Conservation (phyloP, 441 rosid genomes). For the Erodium chrysanthum region DNA sequence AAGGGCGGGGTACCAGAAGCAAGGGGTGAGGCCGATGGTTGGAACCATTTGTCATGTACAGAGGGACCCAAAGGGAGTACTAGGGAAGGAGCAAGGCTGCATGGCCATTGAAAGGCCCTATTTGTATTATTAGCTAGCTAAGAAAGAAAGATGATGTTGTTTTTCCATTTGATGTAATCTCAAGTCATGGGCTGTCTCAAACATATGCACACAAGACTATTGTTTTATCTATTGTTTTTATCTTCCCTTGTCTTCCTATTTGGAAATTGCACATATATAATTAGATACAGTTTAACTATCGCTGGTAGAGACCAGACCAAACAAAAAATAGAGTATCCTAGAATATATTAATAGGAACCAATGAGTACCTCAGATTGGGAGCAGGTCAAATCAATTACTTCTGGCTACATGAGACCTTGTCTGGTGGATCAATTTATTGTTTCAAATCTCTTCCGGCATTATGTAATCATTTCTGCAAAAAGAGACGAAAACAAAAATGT, state of each 20-base stretch:
- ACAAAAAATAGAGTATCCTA: neutral
- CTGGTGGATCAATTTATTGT: neutral
- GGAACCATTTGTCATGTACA: neutral
- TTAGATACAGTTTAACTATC: neutral
- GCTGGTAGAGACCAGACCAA: neutral
- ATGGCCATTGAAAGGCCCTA: neutral
- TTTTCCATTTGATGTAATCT: neutral
- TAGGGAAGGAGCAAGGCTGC: neutral
- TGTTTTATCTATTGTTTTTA: neutral
- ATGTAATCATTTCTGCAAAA: neutral
- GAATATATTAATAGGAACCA: neutral
- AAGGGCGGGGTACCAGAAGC: neutral
- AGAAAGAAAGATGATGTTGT: neutral
- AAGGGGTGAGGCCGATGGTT: neutral
- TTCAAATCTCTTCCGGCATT: neutral
- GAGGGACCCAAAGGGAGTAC: neutral
- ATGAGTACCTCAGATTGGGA: neutral
- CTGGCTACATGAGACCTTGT: neutral
- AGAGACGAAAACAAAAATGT: neutral
- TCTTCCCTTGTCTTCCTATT: neutral
- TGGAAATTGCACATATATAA: neutral
- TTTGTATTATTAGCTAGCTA: neutral
- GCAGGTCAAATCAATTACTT: neutral
- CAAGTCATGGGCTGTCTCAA: conserved; percentile 1
- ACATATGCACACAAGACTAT: neutral